Conservation (phyloP, 2,329 filamentous ascomycete species). For the Ophiostoma ips region DNA sequence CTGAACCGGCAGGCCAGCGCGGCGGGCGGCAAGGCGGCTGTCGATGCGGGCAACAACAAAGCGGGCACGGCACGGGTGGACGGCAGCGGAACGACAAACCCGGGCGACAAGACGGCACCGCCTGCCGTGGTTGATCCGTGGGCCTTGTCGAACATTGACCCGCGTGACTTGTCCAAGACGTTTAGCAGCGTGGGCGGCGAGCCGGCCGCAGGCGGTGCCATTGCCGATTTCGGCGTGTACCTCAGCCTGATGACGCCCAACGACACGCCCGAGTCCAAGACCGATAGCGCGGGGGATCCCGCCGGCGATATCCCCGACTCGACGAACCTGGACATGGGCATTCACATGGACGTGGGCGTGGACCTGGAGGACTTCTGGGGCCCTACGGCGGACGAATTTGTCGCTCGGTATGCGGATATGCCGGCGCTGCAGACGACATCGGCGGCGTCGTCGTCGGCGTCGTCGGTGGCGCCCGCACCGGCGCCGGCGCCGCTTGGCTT, state of each 20-base stretch:
- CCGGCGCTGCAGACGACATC: background rate
- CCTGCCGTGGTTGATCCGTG: conserved; percentile 15
- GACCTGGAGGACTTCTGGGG: conserved; percentile 12
- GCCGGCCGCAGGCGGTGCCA: conserved; percentile 29
- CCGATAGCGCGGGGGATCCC: conserved; percentile 41
- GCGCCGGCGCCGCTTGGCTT: too few species aligned
- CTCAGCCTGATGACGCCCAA: conserved; percentile 41
- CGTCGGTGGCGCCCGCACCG: too few species aligned
- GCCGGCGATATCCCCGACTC: conserved; percentile 48
- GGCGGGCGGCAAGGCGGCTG: conserved; percentile 21
- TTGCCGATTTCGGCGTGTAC: conserved; percentile 40
- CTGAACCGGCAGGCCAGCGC: conserved; percentile 39
- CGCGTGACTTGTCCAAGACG: conserved; percentile 32
- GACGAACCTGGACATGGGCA: conserved; percentile 37
- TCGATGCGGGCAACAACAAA: conserved; percentile 14
- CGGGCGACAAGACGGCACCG: conserved; percentile 13
- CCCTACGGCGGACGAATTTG: conserved; percentile 30
- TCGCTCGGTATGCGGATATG: conserved; percentile 33
- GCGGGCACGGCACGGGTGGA: conserved; percentile 12
- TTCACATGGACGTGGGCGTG: conserved; percentile 34
- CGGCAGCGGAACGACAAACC: background rate
- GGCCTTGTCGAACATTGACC: conserved; percentile 35
- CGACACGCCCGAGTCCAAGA: conserved; percentile 50
- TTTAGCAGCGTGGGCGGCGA: conserved; percentile 24
- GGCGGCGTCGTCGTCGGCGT: too few species aligned